Evolutionary conservation across 257 asterid species (phyloP).

Genomic region (Solanum neorickii): DNA sequence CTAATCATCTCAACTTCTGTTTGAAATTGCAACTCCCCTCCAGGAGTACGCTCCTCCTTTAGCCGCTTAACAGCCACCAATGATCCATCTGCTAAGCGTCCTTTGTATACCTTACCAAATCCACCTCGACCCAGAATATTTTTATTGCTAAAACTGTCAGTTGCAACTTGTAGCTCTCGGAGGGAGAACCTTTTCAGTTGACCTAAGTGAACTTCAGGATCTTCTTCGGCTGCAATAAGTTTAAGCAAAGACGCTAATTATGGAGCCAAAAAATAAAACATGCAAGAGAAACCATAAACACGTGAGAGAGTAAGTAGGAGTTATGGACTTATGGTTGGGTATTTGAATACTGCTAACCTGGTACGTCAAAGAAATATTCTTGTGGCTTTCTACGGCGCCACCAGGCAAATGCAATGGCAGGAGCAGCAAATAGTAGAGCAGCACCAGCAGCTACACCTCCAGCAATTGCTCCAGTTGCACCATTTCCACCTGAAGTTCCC

Average conservation of each 20-base stretch:
- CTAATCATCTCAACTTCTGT: constrained; percentile 57
- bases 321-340: background rate
- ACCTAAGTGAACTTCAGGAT: constrained; percentile 47
- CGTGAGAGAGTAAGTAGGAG: background rate
- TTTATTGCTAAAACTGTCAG: constrained; percentile 42
- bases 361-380: constrained; percentile 45
- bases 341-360: constrained; percentile 16
- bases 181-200: constrained; percentile 43
- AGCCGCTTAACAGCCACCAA: constrained; percentile 46
- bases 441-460: constrained; percentile 59
- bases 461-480: constrained; percentile 45
- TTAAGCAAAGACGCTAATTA: background rate
- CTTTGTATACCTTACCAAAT: constrained; percentile 45
- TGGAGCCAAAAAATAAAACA: background rate
- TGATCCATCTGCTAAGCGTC: constrained; percentile 42
- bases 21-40: constrained; percentile 52
- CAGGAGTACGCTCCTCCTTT: constrained; percentile 48
- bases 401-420: constrained; percentile 50
- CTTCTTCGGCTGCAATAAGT: constrained; percentile 36
- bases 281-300: background rate
- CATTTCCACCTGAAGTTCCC: constrained; percentile 24
- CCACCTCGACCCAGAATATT: constrained; percentile 50
- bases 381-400: constrained; percentile 45
- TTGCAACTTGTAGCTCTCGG: constrained; percentile 44
- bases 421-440: constrained; percentile 44